A percentile compares a stretch with the other conserved stretches of the same genome.
Conservation (phyloP, 495 filamentous ascomycete species). For the Aspergillus campestris region DNA sequence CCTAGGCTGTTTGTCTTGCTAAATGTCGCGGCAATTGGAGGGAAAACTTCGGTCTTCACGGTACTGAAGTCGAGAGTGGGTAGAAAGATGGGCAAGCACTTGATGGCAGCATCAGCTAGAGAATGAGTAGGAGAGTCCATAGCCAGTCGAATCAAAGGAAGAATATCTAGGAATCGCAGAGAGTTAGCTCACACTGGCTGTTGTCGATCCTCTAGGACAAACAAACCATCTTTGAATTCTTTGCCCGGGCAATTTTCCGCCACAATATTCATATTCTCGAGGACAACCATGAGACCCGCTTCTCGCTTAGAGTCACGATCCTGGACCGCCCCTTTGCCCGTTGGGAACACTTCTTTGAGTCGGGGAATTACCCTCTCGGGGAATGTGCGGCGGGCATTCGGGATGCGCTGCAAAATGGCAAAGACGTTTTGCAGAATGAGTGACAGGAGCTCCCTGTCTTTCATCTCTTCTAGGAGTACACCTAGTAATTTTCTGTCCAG, state of each 20-base stretch:
- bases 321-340: constrained; percentile 32
- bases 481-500: constrained; percentile 91
- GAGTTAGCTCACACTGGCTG: background rate
- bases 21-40: constrained; percentile 80
- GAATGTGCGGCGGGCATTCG: constrained; percentile 67
- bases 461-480: constrained; percentile 80
- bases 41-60: constrained; percentile 92
- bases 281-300: constrained; percentile 78
- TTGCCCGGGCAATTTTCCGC: constrained; percentile 74
- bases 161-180: constrained; percentile 50
- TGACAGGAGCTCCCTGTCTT: constrained; percentile 77
- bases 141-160: constrained; percentile 73
- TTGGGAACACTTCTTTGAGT: constrained; percentile 73
- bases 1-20: constrained; percentile 84
- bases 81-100: constrained; percentile 63
- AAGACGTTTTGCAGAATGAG: constrained; percentile 86
- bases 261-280: constrained; percentile 71
- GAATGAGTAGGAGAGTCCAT: constrained; percentile 84
- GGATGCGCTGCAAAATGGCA: constrained; percentile 68
- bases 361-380: constrained; percentile 76
- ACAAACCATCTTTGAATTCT: constrained; percentile 86
- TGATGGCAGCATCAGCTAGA: constrained; percentile 74
- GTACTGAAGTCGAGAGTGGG: constrained; percentile 89
- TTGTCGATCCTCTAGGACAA: background rate
- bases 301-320: constrained; percentile 80